Base-by-base conservation (phyloP, 139 green algal genomes). In the Coelastrella sp. region DNA sequence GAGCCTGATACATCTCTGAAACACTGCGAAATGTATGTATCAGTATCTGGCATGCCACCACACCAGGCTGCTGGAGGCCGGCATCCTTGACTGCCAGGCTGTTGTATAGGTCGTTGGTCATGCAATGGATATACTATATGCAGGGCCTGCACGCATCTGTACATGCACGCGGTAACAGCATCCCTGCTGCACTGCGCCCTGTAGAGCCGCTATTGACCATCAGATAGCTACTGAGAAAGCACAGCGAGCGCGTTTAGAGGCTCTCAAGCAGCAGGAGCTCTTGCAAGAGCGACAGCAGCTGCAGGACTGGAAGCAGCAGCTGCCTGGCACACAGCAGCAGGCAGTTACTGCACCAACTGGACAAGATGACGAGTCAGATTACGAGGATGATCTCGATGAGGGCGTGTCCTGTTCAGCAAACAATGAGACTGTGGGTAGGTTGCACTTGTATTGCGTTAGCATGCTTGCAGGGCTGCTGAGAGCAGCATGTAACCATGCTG, bases 301-400 rank as follows among this genome's bases (percentile, higher is more conserved):
- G 74, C 58, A 90, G 22, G 56, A 86, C 19, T 94, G 86, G 90
- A 79, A 92, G 73, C 22, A 76, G 91, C 59, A 82, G 57, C 75
- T 73, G 73, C 83, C 88, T 57, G 22, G 32, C 47, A 47, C 54
- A n/a, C 83, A 92, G 23, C 73, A 87, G 73, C 79, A 91, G 57
- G 19, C 32, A 47, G 32, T 47, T 47, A 47, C 32, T 47, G 32
- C 32, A 47, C 32, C 32, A 64, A 61, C 74, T 17, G 89, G 4
- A 5, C 7, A 57, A 8, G 59, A 23, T 66, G 88, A 94, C 73
- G 93, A 94, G 65, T 95, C 92, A 61, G 94, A 96, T 60, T 95
- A 95, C 73, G 94, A 96, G 7, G 89, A 92, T 58, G 92, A 92
- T 75, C 89, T 90, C 20, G 91, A 73, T 57, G 14, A 59, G 77